Percentiles rank a stretch among this genome's conserved stretches.
These are phyloP conservation scores for Pseudozyma sp. DNA, from an alignment of 1,284 basidiomycete species.

Conservation along the genomic window DNA sequence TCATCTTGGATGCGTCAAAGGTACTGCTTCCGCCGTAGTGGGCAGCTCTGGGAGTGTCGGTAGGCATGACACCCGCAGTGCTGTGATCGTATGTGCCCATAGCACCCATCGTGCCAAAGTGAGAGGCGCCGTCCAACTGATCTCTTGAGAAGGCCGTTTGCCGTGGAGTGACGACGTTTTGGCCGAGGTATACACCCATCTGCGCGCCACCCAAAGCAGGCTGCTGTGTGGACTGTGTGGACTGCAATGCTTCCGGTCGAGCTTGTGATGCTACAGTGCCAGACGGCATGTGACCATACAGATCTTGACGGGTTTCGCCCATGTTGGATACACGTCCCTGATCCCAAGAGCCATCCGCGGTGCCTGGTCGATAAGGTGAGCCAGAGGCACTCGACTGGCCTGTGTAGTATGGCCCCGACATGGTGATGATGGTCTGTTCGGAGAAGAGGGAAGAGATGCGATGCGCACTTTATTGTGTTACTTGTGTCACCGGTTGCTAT, in stretches of 20 bases:
- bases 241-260: constrained; percentile 28
- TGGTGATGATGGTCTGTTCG: background rate
- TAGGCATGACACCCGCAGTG: constrained; percentile 9
- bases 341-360: constrained; percentile 37
- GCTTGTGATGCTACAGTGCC: constrained; percentile 13
- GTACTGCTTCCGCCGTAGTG: constrained; percentile 21
- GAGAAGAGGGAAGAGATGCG: background rate
- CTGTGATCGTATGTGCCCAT: constrained; percentile 26
- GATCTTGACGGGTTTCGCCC: constrained; percentile 24
- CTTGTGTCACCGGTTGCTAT: constrained; percentile 5
- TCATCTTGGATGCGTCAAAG: constrained; percentile 21
- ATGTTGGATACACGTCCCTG: constrained; percentile 20
- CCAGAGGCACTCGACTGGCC: constrained; percentile 22
- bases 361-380: constrained; percentile 35
- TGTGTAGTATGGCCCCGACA: constrained; percentile 39
- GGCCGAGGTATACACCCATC: constrained; percentile 16
- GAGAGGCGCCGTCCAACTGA: constrained; percentile 18
- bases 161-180: constrained; percentile 35
- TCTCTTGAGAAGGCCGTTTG: constrained; percentile 32
- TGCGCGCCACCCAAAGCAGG: constrained; percentile 10
- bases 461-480: constrained; percentile 17
- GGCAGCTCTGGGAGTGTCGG: constrained; percentile 29
- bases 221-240: constrained; percentile 21
- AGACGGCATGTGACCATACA: constrained; percentile 18
- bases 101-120: constrained; percentile 9